phyloP scores from a whole-genome alignment of 345 rosid genomes.

The Lepidium africanum region DNA sequence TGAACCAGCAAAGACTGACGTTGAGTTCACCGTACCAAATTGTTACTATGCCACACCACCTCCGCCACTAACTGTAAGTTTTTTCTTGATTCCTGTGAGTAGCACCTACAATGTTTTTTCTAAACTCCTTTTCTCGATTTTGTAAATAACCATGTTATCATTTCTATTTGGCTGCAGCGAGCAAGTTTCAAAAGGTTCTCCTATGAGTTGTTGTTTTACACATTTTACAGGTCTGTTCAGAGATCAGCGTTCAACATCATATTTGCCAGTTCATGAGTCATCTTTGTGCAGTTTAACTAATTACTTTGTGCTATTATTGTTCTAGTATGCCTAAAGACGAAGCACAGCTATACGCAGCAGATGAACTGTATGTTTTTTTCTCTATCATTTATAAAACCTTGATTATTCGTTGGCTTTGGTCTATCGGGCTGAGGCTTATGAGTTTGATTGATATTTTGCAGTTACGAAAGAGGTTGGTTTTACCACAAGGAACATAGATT shows the following conservation, averaged over 20 bases:
- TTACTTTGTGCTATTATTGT: not conserved
- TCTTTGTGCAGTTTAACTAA: not conserved
- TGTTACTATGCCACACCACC: constrained; percentile 93
- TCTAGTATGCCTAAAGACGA: constrained; percentile 98
- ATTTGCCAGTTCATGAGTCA: not conserved
- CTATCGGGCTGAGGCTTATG: not conserved
- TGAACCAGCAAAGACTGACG: constrained; percentile 90
- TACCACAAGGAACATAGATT: constrained; percentile 76
- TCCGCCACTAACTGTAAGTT: constrained; percentile 64
- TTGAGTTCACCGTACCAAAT: constrained; percentile 81
- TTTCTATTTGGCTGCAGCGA: constrained; percentile 48
- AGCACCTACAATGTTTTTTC: not conserved
- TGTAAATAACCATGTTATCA: not conserved
- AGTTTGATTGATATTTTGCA: constrained; percentile 32
- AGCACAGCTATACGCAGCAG: constrained; percentile 85
- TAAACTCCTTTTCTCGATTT: not conserved
- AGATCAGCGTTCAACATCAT: not conserved
- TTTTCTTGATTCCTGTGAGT: not conserved
- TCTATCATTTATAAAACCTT: not conserved
- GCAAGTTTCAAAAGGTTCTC: constrained; percentile 76
- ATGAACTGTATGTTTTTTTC: constrained; percentile 76
- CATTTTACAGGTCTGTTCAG: constrained; percentile 71
- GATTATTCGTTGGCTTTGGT: not conserved
- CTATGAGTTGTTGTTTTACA: constrained; percentile 66
- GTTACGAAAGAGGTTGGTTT: constrained; percentile 83